phyloP scores from a whole-genome alignment of 2,329 filamentous ascomycete species.

The Fusarium falciforme region DNA sequence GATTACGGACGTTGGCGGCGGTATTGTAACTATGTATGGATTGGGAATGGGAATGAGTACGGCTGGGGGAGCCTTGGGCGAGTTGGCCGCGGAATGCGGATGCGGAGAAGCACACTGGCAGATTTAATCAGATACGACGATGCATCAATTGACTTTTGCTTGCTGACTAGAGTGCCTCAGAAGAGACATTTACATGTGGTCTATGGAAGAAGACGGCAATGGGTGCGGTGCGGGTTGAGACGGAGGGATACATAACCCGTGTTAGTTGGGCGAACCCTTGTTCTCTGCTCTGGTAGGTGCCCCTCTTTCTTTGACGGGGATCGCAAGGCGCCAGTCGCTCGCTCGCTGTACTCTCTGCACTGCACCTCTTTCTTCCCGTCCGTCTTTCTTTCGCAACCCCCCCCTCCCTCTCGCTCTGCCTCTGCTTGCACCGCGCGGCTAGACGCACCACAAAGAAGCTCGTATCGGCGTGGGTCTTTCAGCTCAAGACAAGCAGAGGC shows the following conservation, averaged over 20 bases:
- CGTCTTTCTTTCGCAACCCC: conserved; percentile 15
- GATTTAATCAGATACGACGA: conserved; percentile 15
- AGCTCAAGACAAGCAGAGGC: conserved; percentile 17
- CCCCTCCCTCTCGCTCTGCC: not conserved
- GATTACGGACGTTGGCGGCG: conserved; percentile 28
- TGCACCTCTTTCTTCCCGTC: not conserved
- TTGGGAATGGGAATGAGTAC: conserved; percentile 23
- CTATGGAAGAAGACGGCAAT: not conserved
- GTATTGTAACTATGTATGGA: conserved; percentile 39
- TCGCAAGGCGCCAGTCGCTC: conserved; percentile 18
- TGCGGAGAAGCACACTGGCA: conserved; percentile 21
- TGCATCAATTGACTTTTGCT: conserved; percentile 29
- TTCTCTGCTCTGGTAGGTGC: conserved; percentile 9
- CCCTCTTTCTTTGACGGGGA: conserved; percentile 35
- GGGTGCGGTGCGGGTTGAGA: not conserved
- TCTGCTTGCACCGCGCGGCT: conserved; percentile 9
- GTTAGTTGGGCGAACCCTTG: conserved; percentile 24
- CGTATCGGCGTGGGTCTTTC: conserved; percentile 15
- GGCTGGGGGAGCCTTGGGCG: conserved; percentile 32
- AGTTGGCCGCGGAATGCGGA: conserved; percentile 17
- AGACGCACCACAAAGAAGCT: conserved; percentile 16
- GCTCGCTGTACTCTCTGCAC: not conserved
- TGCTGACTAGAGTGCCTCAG: not conserved
- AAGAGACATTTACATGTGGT: not conserved
- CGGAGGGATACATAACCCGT: conserved; percentile 1